These are phyloP conservation scores for Stemphylium lycopersici DNA, from an alignment of 2,329 filamentous ascomycete species.

Conservation along the genomic window DNA sequence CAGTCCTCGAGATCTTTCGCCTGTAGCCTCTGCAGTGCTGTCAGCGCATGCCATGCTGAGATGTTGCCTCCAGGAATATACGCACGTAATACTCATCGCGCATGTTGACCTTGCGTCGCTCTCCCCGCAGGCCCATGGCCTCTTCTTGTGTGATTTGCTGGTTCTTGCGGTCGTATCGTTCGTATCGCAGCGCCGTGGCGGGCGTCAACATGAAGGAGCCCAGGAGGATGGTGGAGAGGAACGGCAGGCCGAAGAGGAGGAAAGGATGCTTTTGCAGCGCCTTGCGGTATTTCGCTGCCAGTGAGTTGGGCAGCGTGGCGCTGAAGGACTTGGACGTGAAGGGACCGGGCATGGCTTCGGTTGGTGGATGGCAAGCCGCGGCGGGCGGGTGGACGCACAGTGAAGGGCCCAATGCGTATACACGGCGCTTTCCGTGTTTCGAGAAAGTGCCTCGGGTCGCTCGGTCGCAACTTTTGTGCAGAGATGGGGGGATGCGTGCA, in stretches of 20 bases:
- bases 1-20: slow-evolving; percentile 93
- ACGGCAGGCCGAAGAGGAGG: slow-evolving; percentile 90
- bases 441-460: background rate
- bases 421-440: background rate
- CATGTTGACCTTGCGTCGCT: slow-evolving; percentile 74
- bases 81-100: slow-evolving; percentile 86
- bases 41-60: slow-evolving; percentile 11
- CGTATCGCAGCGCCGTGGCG: slow-evolving; percentile 90
- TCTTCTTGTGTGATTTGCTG: slow-evolving; percentile 85
- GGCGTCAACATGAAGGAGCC: slow-evolving; percentile 95
- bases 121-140: slow-evolving; percentile 78
- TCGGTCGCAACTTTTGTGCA: background rate
- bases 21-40: slow-evolving; percentile 67
- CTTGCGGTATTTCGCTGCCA: slow-evolving; percentile 79
- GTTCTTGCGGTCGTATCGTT: slow-evolving; percentile 89
- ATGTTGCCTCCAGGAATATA: slow-evolving; percentile 25
- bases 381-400: background rate
- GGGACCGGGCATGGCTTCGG: slow-evolving; percentile 59
- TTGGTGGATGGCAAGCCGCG: background rate
- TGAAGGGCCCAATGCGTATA: background rate
- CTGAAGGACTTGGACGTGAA: slow-evolving; percentile 66
- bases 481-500: slow-evolving; percentile 11
- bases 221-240: slow-evolving; percentile 85
- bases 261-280: slow-evolving; percentile 82
- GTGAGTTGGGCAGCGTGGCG: slow-evolving; percentile 61